Evolutionary conservation across 768 basidiomycete species (phyloP).

Genomic region (Plicaturopsis crispa): DNA sequence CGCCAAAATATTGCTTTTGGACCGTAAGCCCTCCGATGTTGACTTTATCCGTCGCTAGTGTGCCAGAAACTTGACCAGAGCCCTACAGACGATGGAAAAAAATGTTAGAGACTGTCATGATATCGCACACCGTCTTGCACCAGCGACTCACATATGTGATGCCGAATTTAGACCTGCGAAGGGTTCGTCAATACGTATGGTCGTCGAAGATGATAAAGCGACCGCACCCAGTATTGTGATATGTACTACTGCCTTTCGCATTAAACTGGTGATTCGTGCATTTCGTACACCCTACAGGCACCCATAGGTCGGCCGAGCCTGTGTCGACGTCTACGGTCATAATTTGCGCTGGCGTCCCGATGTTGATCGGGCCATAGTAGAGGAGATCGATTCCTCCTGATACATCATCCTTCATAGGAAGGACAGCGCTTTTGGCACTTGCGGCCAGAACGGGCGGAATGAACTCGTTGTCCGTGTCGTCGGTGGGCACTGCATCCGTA

Average conservation of each 20-base stretch:
- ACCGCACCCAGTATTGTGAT: slow-evolving; percentile 20
- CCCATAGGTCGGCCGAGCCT: slow-evolving; percentile 63
- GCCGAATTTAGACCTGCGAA: slow-evolving; percentile 20
- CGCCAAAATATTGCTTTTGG: slow-evolving; percentile 47
- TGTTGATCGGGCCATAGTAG: slow-evolving; percentile 38
- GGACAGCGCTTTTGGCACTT: neutral
- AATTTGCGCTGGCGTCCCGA: slow-evolving; percentile 49
- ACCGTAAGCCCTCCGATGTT: slow-evolving; percentile 37
- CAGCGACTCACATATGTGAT: slow-evolving; percentile 41
- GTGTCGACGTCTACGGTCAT: slow-evolving; percentile 61
- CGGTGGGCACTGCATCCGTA: slow-evolving; percentile 1
- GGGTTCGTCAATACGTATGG: neutral
- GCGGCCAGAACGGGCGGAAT: slow-evolving; percentile 11
- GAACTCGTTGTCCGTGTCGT: slow-evolving; percentile 7
- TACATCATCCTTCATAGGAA: slow-evolving; percentile 31
- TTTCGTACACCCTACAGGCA: slow-evolving; percentile 28
- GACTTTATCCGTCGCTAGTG: slow-evolving; percentile 42
- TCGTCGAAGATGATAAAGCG: no score
- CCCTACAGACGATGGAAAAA: slow-evolving; percentile 27
- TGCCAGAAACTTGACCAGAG: slow-evolving; percentile 43
- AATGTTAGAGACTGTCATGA: neutral
- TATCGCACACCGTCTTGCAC: no score
- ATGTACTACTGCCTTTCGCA: slow-evolving; percentile 33
- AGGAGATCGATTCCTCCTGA: slow-evolving; percentile 31
- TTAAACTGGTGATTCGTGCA: slow-evolving; percentile 35